Percentiles rank a stretch among this genome's conserved stretches.
Evolutionary conservation across 163 green algal genomes (phyloP).

Genomic region (Botryococcus braunii): DNA sequence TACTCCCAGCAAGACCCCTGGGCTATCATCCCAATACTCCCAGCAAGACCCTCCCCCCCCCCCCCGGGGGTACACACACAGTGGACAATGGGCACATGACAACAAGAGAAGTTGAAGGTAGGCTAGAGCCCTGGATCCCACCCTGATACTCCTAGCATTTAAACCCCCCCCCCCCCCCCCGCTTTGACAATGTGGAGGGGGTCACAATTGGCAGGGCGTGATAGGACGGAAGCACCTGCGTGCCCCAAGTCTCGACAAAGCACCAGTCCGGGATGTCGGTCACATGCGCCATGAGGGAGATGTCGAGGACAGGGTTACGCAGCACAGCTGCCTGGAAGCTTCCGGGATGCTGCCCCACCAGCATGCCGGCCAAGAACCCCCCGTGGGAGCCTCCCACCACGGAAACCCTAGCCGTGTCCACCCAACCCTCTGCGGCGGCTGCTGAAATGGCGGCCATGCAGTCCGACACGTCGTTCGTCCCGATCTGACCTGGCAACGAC

Average conservation of each 20-base stretch:
- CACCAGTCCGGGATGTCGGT: conserved; percentile 88
- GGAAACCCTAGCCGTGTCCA: conserved; percentile 50
- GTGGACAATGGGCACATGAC: no score
- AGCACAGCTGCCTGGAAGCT: conserved; percentile 66
- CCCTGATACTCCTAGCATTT: no score
- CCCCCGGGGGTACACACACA: no score
- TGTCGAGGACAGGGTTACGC: conserved; percentile 86
- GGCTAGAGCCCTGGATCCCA: no score
- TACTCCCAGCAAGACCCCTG: no score
- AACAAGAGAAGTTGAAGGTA: no score
- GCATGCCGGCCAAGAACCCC: conserved; percentile 80
- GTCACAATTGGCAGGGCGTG: background rate
- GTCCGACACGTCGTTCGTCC: conserved; percentile 80
- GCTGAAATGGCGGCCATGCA: conserved; percentile 66
- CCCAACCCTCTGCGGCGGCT: conserved; percentile 18
- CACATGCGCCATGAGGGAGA: conserved; percentile 67
- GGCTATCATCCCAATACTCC: no score
- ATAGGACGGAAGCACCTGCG: conserved; percentile 20
- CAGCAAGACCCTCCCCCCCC: no score
- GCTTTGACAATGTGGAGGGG: no score
- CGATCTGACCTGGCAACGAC: conserved; percentile 68
- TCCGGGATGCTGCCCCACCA: conserved; percentile 69
- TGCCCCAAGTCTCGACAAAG: conserved; percentile 74
- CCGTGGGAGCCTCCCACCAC: conserved; percentile 83
- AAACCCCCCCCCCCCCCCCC: no score